Evolutionary conservation across 2,329 filamentous ascomycete species (phyloP).

Genomic region (Colletotrichum gigasporum): DNA sequence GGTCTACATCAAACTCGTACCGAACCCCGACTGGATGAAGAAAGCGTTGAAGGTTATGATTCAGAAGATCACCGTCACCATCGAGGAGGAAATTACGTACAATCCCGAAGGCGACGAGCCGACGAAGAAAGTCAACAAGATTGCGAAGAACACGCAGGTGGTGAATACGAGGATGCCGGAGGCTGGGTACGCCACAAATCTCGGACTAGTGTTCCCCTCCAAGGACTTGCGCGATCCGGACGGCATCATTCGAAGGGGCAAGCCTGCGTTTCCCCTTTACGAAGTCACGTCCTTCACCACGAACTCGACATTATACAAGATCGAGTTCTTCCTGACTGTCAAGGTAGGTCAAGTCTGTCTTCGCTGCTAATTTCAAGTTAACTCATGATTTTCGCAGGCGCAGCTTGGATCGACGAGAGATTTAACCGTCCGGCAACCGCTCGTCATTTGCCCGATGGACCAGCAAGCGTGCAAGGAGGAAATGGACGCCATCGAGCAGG

Average conservation of each 20-base stretch:
- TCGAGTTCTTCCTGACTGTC: slow-evolving; percentile 94
- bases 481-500: slow-evolving; percentile 97
- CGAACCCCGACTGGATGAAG: slow-evolving; percentile 89
- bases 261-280: slow-evolving; percentile 89
- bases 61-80: slow-evolving; percentile 89
- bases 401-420: slow-evolving; percentile 88
- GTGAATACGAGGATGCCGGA: slow-evolving; percentile 89
- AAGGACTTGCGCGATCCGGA: slow-evolving; percentile 89
- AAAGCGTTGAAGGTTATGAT: slow-evolving; percentile 95
- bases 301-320: slow-evolving; percentile 93
- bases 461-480: slow-evolving; percentile 97
- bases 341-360: slow-evolving; percentile 69
- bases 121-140: slow-evolving; percentile 85
- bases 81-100: slow-evolving; percentile 98
- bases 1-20: slow-evolving; percentile 93
- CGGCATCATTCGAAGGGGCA: slow-evolving; percentile 85
- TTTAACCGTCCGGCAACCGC: slow-evolving; percentile 88
- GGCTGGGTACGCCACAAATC: slow-evolving; percentile 90
- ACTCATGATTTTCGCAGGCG: slow-evolving; percentile 64
- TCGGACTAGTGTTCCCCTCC: slow-evolving; percentile 89
- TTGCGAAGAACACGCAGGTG: slow-evolving; percentile 83
- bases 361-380: slow-evolving; percentile 27
- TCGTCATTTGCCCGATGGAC: slow-evolving; percentile 95
- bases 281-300: slow-evolving; percentile 92
- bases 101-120: slow-evolving; percentile 98